A percentile compares a stretch with the other conserved stretches of the same genome.
Evolutionary conservation across 2,329 filamentous ascomycete species (phyloP).

Genomic region (Xylariaceae sp.): DNA sequence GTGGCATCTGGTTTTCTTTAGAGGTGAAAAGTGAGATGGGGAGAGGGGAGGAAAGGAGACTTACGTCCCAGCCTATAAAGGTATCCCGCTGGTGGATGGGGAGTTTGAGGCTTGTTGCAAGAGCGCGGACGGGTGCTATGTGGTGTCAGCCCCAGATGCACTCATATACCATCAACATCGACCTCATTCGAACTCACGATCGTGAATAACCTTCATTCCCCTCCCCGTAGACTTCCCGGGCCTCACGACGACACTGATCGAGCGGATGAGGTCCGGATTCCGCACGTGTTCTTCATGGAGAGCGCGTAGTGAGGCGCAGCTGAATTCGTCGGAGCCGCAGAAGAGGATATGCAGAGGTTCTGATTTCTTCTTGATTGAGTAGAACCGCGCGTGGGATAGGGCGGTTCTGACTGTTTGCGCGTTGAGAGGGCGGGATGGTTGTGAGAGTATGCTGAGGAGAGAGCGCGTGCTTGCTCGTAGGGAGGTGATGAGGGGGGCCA

Average conservation of each 20-base stretch:
- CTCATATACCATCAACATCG: neutral
- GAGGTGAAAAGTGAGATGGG: neutral
- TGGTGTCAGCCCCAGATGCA: neutral
- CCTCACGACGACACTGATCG: slow-evolving; percentile 80
- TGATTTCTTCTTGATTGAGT: slow-evolving; percentile 24
- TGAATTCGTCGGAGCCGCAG: slow-evolving; percentile 90
- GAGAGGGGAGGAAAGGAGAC: slow-evolving; percentile 20
- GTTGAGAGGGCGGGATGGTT: neutral
- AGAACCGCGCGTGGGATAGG: neutral
- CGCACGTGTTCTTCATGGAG: slow-evolving; percentile 55
- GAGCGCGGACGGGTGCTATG: slow-evolving; percentile 65
- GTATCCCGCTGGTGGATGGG: slow-evolving; percentile 71
- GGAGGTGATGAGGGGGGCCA: slow-evolving; percentile 4
- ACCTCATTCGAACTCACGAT: slow-evolving; percentile 46
- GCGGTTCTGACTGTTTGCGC: neutral
- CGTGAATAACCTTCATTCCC: slow-evolving; percentile 60
- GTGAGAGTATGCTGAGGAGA: neutral
- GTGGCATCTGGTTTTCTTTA: slow-evolving; percentile 45
- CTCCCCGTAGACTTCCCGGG: slow-evolving; percentile 74
- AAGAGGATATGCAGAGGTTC: slow-evolving; percentile 80
- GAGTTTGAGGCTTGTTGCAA: slow-evolving; percentile 60
- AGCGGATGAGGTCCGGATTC: slow-evolving; percentile 55
- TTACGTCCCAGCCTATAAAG: slow-evolving; percentile 74
- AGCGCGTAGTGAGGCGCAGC: slow-evolving; percentile 67
- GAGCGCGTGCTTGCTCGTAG: neutral